Conservation (phyloP, 129 eudicot genomes). For the carrot (Daucus carota) region DNA sequence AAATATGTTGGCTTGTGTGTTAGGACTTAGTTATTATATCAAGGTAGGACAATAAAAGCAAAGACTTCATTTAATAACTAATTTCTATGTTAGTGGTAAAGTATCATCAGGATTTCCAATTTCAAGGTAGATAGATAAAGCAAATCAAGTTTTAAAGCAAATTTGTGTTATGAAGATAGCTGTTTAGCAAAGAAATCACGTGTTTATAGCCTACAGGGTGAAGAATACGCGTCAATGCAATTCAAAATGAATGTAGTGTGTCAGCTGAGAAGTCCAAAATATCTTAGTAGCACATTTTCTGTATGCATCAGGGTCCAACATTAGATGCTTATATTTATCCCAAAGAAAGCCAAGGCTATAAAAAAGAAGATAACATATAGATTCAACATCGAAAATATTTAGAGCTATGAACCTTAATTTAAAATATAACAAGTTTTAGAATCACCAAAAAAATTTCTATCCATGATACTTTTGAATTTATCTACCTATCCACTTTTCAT, state of each 20-base stretch:
- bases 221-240: neutral
- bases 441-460: neutral
- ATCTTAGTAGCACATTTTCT: too few relatives aligned
- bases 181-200: neutral
- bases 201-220: neutral
- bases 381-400: too few relatives aligned
- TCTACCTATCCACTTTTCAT: neutral
- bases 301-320: neutral
- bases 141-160: neutral
- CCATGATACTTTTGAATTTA: too few relatives aligned
- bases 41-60: neutral
- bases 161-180: neutral
- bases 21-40: neutral
- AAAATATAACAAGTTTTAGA: neutral
- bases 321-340: neutral
- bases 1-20: neutral
- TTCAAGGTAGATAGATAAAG: neutral
- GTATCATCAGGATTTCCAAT: neutral
- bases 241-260: neutral
- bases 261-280: neutral
- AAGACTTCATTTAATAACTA: neutral
- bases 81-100: neutral
- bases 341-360: neutral
- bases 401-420: neutral
- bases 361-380: neutral